phyloP scores from a whole-genome alignment of 2,329 filamentous ascomycete species.

The Paecilomyces variotii region DNA sequence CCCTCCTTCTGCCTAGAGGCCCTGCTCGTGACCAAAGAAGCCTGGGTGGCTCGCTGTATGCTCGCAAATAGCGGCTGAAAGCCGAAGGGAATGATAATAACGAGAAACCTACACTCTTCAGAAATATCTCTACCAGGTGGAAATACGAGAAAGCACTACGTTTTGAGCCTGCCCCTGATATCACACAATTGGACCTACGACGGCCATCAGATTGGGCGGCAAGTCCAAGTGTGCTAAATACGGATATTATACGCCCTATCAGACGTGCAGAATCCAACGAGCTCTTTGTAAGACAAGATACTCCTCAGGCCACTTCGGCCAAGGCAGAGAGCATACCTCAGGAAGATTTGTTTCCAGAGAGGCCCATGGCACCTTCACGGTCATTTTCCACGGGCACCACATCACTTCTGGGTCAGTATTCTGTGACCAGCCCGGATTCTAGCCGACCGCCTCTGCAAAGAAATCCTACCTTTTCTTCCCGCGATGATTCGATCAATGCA shows the following conservation, averaged over 20 bases:
- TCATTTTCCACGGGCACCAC: neutral
- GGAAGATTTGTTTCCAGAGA: neutral
- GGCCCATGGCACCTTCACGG: neutral
- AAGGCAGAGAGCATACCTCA: neutral
- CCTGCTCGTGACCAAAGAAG: constrained; percentile 1
- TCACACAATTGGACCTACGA: constrained; percentile 26
- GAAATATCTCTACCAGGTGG: constrained; percentile 18
- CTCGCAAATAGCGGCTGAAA: neutral
- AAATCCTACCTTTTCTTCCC: neutral
- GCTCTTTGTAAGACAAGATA: constrained; percentile 15
- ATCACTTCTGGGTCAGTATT: neutral
- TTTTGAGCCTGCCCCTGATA: constrained; percentile 28
- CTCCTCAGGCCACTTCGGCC: neutral
- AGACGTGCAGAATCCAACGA: constrained; percentile 1
- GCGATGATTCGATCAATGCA: neutral
- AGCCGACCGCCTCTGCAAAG: neutral
- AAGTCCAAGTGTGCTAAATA: constrained; percentile 1
- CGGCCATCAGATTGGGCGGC: constrained; percentile 25
- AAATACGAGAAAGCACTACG: constrained; percentile 23
- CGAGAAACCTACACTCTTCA: constrained; percentile 6
- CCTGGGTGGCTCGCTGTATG: neutral
- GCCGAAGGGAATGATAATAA: neutral
- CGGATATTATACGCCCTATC: neutral
- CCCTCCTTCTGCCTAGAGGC: neutral
- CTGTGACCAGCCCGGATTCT: neutral